Evolutionary conservation across 805 yeast species (phyloP), one percentile per base, ranked within the genome.

Genomic region (Cyberlindnera americana): DNA sequence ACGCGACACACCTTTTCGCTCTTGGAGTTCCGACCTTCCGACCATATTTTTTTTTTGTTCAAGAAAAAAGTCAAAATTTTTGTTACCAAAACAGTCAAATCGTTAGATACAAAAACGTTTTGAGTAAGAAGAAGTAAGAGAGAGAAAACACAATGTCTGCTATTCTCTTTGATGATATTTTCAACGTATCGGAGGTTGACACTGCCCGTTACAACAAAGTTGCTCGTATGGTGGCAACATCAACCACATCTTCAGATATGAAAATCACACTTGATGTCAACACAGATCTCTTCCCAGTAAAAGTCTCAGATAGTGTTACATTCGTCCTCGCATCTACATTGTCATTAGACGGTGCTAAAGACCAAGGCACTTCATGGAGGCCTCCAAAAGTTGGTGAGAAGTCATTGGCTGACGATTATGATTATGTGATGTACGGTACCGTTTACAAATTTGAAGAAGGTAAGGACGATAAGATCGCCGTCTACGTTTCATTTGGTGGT

Each of bases 381-480:
- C 70, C 72, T 15, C 95, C 96, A 32, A 84, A 76, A 63, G 75
- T 84, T 11, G 85, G 82, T 43, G 96, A 89, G 52, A 77, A 83
- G 57, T 77, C 95, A 6, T 72, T 91, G 55, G 96, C 96, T 50
- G 97, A 91, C 61, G 98, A 93, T 59, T 91, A 89, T 68, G 98
- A 91, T 63, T 93, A 93, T 56, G 98, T 93, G 50, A 91, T 93
- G 98, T 81, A 90, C 61, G 99, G 99, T 39, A 89, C 96, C 6
- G 95, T 93, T 33, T 93, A 93, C 72, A 90, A 91, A 63, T 93
- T 93, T 59, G 96, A 91, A 62, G 99, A 93, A 66, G 77, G 82
- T 47, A 70, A 72, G 30, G 77, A 77, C 49, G 77, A 73, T 47
- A 67, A 69, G 50, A 68, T 70, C 65, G 81, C 95, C 16, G 96